A percentile compares a stretch with the other conserved stretches of the same genome.
phyloP scores from a whole-genome alignment of 768 basidiomycete genomes.

The Pseudohyphozyma bogoriensis region DNA sequence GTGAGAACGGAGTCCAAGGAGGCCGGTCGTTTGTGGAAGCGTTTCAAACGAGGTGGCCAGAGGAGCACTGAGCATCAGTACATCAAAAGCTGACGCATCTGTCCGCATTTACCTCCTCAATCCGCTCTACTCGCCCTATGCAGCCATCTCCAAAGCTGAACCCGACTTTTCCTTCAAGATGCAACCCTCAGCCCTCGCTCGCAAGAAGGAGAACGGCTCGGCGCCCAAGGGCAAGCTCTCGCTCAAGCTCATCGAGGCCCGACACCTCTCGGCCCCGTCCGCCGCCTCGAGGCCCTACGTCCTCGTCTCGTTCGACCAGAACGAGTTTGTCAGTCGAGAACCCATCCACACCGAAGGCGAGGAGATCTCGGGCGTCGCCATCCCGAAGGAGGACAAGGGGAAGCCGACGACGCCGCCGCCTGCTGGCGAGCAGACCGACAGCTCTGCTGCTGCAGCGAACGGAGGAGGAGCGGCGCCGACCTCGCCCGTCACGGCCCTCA shows the following conservation, averaged over 20 bases:
- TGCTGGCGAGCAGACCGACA: neutral
- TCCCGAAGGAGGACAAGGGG: neutral
- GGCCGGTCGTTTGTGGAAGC: too few relatives aligned
- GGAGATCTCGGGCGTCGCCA: constrained; percentile 51
- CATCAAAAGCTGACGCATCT: neutral
- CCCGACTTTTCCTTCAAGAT: constrained; percentile 28
- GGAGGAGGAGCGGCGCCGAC: neutral
- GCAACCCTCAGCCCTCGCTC: constrained; percentile 7
- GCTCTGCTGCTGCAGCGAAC: neutral
- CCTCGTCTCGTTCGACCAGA: constrained; percentile 97
- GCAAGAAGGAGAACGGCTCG: neutral
- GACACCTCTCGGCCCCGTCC: constrained; percentile 64
- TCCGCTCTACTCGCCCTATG: neutral
- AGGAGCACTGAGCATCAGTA: neutral
- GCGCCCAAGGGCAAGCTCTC: constrained; percentile 57
- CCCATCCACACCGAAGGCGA: constrained; percentile 57
- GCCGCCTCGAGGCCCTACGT: constrained; percentile 67
- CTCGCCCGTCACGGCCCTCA: neutral
- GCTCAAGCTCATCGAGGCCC: constrained; percentile 89
- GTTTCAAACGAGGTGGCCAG: neutral
- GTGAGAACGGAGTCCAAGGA: too few relatives aligned
- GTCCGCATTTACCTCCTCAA: neutral
- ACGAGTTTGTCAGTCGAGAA: constrained; percentile 90
- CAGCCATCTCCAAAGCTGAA: constrained; percentile 19
- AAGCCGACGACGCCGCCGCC: neutral